Conservation (phyloP, 164 flowering plant species). For the Piper betle region DNA sequence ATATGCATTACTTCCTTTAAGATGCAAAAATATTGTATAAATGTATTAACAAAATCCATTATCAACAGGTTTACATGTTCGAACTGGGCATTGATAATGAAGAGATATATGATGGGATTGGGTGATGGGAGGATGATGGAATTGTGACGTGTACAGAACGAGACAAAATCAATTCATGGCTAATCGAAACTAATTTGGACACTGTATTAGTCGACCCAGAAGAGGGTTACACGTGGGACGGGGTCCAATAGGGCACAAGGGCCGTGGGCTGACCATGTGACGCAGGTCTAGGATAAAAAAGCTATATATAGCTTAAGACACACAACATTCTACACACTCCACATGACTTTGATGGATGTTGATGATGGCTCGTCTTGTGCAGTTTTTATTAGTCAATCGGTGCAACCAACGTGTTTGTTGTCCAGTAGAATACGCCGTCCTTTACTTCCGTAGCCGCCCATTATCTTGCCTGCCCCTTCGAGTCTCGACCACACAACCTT, state of each 20-base stretch:
- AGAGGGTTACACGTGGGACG: conserved; percentile 7
- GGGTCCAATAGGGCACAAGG: not conserved
- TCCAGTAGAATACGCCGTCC: conserved; percentile 3
- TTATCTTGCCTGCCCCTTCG: not conserved
- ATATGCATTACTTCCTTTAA: not conserved
- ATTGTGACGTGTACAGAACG: conserved; percentile 2
- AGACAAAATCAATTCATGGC: conserved; percentile 1
- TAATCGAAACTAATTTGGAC: not conserved
- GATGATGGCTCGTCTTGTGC: not conserved
- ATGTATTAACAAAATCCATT: not conserved
- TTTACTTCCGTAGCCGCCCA: conserved; percentile 4
- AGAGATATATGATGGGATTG: not conserved
- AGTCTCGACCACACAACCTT: not conserved
- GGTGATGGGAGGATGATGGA: conserved; percentile 5
- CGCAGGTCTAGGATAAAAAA: not conserved
- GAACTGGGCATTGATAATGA: not conserved
- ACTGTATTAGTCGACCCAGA: not conserved
- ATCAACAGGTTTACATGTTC: not conserved
- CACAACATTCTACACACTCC: not conserved
- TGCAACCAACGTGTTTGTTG: not conserved
- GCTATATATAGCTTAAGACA: no score
- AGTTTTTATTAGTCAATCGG: not conserved
- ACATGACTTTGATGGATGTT: no score
- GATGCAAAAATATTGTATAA: not conserved
- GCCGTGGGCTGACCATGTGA: not conserved